Percentiles rank a stretch among this genome's conserved stretches.
phyloP scores from a whole-genome alignment of 1,139 yeast species.

The Blastobotrys raffinosifermentans region DNA sequence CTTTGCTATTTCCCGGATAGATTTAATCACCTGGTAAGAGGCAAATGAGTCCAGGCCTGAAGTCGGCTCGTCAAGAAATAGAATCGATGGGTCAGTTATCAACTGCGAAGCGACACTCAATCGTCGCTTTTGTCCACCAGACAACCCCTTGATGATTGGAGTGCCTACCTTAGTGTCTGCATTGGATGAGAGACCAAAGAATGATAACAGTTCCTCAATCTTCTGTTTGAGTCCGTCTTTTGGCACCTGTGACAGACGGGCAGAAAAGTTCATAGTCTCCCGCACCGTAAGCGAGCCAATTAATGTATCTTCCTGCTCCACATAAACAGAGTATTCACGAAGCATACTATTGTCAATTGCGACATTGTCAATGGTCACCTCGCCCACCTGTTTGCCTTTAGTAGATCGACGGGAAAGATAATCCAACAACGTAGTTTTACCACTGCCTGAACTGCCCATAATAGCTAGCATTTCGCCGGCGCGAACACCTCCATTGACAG shows the following conservation, averaged over 20 bases:
- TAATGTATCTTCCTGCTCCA: slow-evolving; percentile 55
- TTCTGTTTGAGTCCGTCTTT: slow-evolving; percentile 41
- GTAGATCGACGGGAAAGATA: slow-evolving; percentile 37
- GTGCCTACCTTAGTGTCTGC: slow-evolving; percentile 51
- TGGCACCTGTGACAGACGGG: slow-evolving; percentile 41
- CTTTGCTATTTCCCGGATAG: slow-evolving; percentile 52
- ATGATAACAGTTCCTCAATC: slow-evolving; percentile 48
- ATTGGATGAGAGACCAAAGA: slow-evolving; percentile 51
- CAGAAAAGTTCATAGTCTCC: slow-evolving; percentile 51
- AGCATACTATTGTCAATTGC: slow-evolving; percentile 35
- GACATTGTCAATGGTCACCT: slow-evolving; percentile 7
- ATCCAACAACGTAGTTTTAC: slow-evolving; percentile 44
- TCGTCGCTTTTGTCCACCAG: slow-evolving; percentile 51
- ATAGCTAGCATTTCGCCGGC: slow-evolving; percentile 31
- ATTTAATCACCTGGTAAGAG: slow-evolving; percentile 48
- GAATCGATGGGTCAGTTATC: slow-evolving; percentile 43
- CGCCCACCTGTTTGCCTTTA: slow-evolving; percentile 5
- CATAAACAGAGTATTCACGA: slow-evolving; percentile 50
- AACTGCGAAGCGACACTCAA: slow-evolving; percentile 50
- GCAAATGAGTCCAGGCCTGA: slow-evolving; percentile 19
- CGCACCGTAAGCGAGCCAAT: slow-evolving; percentile 48
- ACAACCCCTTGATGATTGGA: slow-evolving; percentile 45
- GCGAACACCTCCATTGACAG: slow-evolving; percentile 29
- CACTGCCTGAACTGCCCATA: slow-evolving; percentile 50
- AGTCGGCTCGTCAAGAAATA: slow-evolving; percentile 41